A percentile compares a stretch with the other conserved stretches of the same genome.
These are phyloP conservation scores for Pythium insidiosum DNA, from an alignment of 352 stramenopile genomes.

Conservation along the genomic window DNA sequence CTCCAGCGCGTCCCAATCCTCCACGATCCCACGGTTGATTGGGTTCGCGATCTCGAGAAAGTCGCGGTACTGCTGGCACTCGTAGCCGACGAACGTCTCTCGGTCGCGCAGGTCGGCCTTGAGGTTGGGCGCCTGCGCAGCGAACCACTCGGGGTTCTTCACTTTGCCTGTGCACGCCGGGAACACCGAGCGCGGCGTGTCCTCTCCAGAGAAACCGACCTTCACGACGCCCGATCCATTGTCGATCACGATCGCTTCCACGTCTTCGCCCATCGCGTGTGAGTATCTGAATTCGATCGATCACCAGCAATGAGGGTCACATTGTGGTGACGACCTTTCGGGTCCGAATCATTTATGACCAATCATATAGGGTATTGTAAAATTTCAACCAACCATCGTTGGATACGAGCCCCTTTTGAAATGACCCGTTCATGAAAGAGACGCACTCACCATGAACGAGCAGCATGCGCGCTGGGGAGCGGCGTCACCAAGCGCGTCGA, in stretches of 20 bases:
- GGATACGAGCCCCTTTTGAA: too few relatives aligned
- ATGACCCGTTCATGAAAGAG: too few relatives aligned
- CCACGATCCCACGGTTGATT: slow-evolving; percentile 67
- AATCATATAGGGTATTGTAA: slow-evolving; percentile 4
- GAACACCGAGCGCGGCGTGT: slow-evolving; percentile 73
- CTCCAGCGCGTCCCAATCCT: slow-evolving; percentile 84
- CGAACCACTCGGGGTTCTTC: slow-evolving; percentile 81
- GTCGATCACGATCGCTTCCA: slow-evolving; percentile 83
- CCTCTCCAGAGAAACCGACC: slow-evolving; percentile 79
- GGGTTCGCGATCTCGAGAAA: slow-evolving; percentile 63
- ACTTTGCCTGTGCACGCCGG: slow-evolving; percentile 48
- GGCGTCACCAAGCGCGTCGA: too few relatives aligned
- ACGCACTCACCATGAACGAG: too few relatives aligned
- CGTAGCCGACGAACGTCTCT: slow-evolving; percentile 55
- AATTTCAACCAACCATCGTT: slow-evolving; percentile 19
- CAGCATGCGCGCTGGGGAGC: too few relatives aligned
- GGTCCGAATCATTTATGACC: not conserved
- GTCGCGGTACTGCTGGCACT: slow-evolving; percentile 63
- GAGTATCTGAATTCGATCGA: too few relatives aligned
- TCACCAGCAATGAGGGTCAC: not conserved
- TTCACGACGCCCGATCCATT: slow-evolving; percentile 81
- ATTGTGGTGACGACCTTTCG: slow-evolving; percentile 37
- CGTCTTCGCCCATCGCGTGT: slow-evolving; percentile 21
- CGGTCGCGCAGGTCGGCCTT: slow-evolving; percentile 64
- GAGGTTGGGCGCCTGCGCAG: slow-evolving; percentile 37